A percentile compares a stretch with the other conserved stretches of the same genome.
phyloP scores from a whole-genome alignment of 1,284 basidiomycete species.

The Trametes versicolor region DNA sequence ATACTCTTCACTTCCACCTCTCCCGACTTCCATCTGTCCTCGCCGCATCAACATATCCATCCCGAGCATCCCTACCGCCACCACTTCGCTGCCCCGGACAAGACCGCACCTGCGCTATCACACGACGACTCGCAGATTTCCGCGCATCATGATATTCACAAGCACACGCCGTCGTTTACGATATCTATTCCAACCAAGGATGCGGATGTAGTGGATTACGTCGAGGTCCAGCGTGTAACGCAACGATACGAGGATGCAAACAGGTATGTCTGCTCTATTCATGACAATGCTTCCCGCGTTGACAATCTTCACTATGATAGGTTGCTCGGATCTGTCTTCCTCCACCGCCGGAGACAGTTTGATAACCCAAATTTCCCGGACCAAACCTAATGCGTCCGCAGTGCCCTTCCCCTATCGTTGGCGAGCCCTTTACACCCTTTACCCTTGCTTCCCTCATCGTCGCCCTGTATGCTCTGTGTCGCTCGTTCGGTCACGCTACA shows the following conservation, averaged over 20 bases:
- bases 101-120: neutral
- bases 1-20: conserved; percentile 52
- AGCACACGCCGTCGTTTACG: conserved; percentile 20
- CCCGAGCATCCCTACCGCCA: conserved; percentile 2
- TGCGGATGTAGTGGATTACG: conserved; percentile 25
- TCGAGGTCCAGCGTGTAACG: conserved; percentile 57
- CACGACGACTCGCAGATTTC: neutral
- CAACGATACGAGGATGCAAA: conserved; percentile 73
- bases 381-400: conserved; percentile 7
- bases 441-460: neutral
- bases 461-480: neutral
- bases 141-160: conserved; percentile 1
- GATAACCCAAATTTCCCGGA: conserved; percentile 13
- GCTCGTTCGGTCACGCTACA: neutral
- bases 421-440: neutral
- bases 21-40: conserved; percentile 15
- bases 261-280: conserved; percentile 51
- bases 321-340: conserved; percentile 66
- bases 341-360: conserved; percentile 65
- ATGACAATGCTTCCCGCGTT: neutral
- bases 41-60: conserved; percentile 9
- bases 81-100: conserved; percentile 8
- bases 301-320: conserved; percentile 39
- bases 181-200: conserved; percentile 28
- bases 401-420: neutral